These are phyloP conservation scores for Macrolepiota fuliginosa DNA, from an alignment of 768 basidiomycete genomes.

Conservation along the genomic window DNA sequence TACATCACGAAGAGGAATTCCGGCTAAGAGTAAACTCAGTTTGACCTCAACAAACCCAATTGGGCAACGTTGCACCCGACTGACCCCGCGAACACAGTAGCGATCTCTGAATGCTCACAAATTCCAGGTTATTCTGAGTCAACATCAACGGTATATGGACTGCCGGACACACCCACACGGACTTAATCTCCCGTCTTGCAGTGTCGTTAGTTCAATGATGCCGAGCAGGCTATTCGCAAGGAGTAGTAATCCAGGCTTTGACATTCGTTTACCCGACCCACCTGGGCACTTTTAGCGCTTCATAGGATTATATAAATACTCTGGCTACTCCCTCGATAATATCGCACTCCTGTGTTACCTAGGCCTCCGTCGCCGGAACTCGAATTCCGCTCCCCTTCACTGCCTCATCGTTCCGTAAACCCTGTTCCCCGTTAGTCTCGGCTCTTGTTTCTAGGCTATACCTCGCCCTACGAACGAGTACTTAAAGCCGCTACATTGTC, in stretches of 20 bases:
- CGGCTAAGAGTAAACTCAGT: no score
- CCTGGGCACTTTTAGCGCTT: neutral
- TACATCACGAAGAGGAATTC: neutral
- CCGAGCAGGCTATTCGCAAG: neutral
- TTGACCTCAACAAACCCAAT: neutral
- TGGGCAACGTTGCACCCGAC: neutral
- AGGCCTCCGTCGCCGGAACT: neutral
- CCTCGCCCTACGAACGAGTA: neutral
- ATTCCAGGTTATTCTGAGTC: neutral
- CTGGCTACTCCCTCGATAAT: neutral
- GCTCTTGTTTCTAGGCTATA: neutral
- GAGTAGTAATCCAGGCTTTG: neutral
- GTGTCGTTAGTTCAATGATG: neutral
- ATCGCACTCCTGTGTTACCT: neutral
- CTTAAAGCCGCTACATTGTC: neutral
- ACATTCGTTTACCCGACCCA: neutral
- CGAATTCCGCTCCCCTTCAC: neutral
- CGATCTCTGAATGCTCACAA: neutral
- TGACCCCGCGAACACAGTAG: neutral
- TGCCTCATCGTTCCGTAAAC: neutral
- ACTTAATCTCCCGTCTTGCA: neutral
- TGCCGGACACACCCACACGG: neutral
- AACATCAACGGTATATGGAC: neutral
- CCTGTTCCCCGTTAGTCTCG: neutral
- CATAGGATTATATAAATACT: constrained; percentile 4